A percentile compares a stretch with the other conserved stretches of the same genome.
Evolutionary conservation across 2,329 filamentous ascomycete genomes (phyloP).

Genomic region (Hirsutella rhossiliensis): DNA sequence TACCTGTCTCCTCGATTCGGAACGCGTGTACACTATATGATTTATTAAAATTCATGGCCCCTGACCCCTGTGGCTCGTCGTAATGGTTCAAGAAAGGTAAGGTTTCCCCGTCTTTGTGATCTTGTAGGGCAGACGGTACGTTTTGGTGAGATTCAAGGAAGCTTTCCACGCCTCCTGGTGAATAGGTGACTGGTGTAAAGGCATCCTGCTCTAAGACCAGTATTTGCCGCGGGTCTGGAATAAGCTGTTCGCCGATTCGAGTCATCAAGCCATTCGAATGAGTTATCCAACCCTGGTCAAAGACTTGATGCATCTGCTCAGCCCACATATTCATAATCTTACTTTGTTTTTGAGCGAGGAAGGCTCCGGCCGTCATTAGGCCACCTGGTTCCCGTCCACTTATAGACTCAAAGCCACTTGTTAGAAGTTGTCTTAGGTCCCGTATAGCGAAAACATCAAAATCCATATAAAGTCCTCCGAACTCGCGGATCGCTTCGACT

Average conservation of each 20-base stretch:
- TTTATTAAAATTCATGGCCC: not conserved
- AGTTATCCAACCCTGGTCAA: not conserved
- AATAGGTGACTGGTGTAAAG: not conserved
- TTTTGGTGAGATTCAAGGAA: not conserved
- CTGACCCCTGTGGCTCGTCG: not conserved
- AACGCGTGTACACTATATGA: not conserved
- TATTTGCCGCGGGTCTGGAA: not conserved
- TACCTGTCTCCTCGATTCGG: not conserved
- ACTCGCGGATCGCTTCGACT: constrained; percentile 8
- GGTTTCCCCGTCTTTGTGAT: not conserved
- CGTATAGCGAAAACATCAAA: constrained; percentile 9
- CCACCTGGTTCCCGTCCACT: not conserved
- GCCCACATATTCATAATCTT: not conserved
- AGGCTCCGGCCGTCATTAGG: not conserved
- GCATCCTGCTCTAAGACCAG: not conserved
- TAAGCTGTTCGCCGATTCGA: not conserved
- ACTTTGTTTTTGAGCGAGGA: not conserved
- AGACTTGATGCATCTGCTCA: not conserved
- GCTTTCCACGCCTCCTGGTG: not conserved
- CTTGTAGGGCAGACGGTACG: not conserved
- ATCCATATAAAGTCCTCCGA: constrained; percentile 11
- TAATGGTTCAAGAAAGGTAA: too few species aligned
- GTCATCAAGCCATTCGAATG: not conserved
- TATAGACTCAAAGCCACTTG: not conserved
- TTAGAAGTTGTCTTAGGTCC: constrained; percentile 5